A percentile compares a stretch with the other conserved stretches of the same genome.
Conservation (phyloP, 2,329 filamentous ascomycete species). For the Trichoderma arundinaceum region DNA sequence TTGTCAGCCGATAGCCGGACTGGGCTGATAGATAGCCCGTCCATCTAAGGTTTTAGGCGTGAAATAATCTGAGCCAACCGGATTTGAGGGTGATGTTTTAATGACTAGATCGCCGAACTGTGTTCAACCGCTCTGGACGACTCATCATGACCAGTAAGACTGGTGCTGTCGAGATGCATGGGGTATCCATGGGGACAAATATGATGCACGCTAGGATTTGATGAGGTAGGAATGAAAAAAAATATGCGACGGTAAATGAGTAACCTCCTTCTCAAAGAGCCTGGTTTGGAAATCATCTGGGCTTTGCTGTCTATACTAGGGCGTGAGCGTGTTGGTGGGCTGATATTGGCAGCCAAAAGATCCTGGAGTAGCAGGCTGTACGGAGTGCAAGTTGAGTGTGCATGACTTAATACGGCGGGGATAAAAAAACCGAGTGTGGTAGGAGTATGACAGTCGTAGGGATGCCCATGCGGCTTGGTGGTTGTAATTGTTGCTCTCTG, state of each 20-base stretch:
- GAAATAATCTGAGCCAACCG: constrained; percentile 7
- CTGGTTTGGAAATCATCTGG: not conserved
- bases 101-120: constrained; percentile 3
- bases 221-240: not conserved
- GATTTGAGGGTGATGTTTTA: not conserved
- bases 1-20: constrained; percentile 27
- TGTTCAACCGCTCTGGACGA: not conserved
- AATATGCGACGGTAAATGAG: not conserved
- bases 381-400: not conserved
- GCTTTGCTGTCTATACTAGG: not conserved
- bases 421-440: not conserved
- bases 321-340: not conserved
- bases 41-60: constrained; percentile 12
- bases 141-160: not conserved
- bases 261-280: not conserved
- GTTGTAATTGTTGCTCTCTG: not conserved
- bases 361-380: not conserved
- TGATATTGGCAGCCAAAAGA: not conserved
- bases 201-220: too few relatives aligned
- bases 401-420: not conserved
- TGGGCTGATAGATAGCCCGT: not conserved
- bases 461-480: not conserved
- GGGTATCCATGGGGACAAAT: too few relatives aligned
- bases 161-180: not conserved
- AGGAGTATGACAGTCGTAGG: not conserved